Percentiles rank a stretch among this genome's conserved stretches.
Evolutionary conservation across 2,329 filamentous ascomycete genomes (phyloP).

Genomic region (Ambrosiella xylebori): DNA sequence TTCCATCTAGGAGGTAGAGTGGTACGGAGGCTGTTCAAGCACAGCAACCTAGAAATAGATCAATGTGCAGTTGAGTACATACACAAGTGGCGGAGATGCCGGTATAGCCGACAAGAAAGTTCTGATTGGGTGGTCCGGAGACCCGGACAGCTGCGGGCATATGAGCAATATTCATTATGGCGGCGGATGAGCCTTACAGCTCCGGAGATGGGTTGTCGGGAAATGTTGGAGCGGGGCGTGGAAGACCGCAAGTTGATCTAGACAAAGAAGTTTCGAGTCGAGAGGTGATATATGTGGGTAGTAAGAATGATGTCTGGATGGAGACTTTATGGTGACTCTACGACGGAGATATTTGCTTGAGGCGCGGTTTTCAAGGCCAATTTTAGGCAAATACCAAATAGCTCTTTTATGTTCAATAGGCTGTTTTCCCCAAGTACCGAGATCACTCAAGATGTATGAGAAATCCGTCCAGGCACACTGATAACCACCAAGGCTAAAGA

Average conservation of each 20-base stretch:
- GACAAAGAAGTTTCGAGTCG: too few species aligned
- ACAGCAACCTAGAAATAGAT: not conserved
- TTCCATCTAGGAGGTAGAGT: not conserved
- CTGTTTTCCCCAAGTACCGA: too few species aligned
- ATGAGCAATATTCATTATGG: not conserved
- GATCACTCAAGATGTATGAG: too few species aligned
- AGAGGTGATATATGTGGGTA: not conserved
- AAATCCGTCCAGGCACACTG: too few species aligned
- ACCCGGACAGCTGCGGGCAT: slow-evolving; percentile 82
- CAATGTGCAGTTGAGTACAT: slow-evolving; percentile 25
- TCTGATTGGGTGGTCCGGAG: slow-evolving; percentile 91
- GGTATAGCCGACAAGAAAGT: slow-evolving; percentile 90
- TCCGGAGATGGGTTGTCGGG: not conserved
- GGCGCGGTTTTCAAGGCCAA: too few species aligned
- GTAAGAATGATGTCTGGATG: not conserved
- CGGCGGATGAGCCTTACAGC: not conserved
- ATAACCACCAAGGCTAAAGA: too few species aligned
- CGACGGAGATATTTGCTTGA: too few species aligned
- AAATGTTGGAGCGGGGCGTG: too few species aligned
- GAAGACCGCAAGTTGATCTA: too few species aligned
- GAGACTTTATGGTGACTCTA: too few species aligned
- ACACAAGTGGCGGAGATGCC: slow-evolving; percentile 95
- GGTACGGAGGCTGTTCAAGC: not conserved
- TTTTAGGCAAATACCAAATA: too few species aligned
- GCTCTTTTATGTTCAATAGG: too few species aligned